Evolutionary conservation across 257 asterid species (phyloP), one percentile per base, ranked within the genome.

Genomic region (Thymus quinquecostatus): DNA sequence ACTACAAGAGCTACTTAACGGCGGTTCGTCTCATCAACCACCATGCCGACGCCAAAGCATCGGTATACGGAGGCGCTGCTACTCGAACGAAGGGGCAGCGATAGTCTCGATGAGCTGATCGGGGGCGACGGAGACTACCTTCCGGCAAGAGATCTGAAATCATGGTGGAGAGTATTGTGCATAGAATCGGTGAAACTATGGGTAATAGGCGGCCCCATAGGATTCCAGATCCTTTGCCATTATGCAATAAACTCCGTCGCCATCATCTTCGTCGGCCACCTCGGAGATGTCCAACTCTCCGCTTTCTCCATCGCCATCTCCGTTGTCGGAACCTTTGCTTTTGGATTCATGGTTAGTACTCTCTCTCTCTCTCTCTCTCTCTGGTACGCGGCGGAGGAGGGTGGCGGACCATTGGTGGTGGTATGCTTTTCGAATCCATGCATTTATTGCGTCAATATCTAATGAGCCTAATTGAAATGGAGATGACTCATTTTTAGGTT

Each of bases 191-290:
- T 30, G 64, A 82, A 72, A 48, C 66, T 85, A 44, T 82, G 90
- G 90, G 48, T 54, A 30, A 82, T 82, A 2, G 90, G 83, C 14
- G 90, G 87, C 0, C 90, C 90, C 5, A 80, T 82, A 27, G 87
- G 84, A 2, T 82, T 85, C 43, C 85, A 76, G 61, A 80, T 82
- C 44, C 40, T 85, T 40, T 85, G 90, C 29, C 86, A 80, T 63
- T 85, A 30, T 55, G 81, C 82, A 1, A 80, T 79, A 0, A 82
- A 74, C 69, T 82, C 87, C 57, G 87, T 80, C 66, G 72, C 89
- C 68, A 70, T 79, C 58, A 80, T 85, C 72, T 85, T 85, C 76
- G 87, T 80, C 61, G 89, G 89, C 59, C 89, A 82, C 51, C 58
- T 85, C 48, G 89, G 89, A 1, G 82, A 82, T 33, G 27, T 82